Evolutionary conservation across 257 asterid genomes (phyloP).

Genomic region (Primulina huaijiensis): DNA sequence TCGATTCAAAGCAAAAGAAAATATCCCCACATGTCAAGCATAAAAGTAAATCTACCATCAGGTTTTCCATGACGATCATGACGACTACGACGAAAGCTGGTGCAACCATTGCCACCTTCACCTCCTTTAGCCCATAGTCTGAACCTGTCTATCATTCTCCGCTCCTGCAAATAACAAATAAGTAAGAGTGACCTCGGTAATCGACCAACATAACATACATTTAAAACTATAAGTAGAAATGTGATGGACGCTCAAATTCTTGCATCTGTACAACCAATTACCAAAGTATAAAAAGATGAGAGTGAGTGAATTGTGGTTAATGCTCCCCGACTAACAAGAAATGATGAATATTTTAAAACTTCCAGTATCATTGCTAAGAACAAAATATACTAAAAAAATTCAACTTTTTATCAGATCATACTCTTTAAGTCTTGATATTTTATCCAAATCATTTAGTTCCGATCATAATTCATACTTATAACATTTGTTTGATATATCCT

Average conservation of each 20-base stretch:
- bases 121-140: constrained; percentile 91
- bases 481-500: not conserved
- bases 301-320: not conserved
- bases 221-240: constrained; percentile 3
- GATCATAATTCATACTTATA: not conserved
- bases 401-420: not conserved
- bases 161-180: constrained; percentile 52
- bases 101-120: constrained; percentile 92
- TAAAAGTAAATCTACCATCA: constrained; percentile 60
- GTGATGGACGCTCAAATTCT: constrained; percentile 7
- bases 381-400: not conserved
- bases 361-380: not conserved
- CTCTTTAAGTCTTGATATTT: too few relatives aligned
- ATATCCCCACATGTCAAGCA: constrained; percentile 11
- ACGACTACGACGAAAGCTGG: constrained; percentile 79
- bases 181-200: constrained; percentile 4
- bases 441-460: not conserved
- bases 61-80: constrained; percentile 78
- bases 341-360: too few relatives aligned
- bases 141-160: constrained; percentile 76
- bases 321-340: not conserved
- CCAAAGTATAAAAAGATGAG: constrained; percentile 11
- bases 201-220: not conserved
- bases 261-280: constrained; percentile 1
- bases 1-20: not conserved